phyloP scores from a whole-genome alignment of 1,284 basidiomycete species.

The Xerocomus subilludens region DNA sequence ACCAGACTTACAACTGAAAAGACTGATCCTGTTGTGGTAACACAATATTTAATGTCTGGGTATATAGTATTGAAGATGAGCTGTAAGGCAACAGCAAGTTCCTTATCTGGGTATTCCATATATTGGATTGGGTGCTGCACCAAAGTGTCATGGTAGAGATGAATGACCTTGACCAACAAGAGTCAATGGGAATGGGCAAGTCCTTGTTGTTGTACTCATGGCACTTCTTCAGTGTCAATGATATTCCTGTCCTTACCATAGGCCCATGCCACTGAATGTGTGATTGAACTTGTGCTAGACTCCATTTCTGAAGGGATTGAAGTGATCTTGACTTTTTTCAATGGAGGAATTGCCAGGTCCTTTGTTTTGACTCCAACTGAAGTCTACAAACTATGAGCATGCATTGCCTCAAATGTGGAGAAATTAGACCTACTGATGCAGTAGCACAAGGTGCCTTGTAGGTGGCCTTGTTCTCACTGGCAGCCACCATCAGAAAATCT shows the following conservation, averaged over 20 bases:
- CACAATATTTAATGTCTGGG: conserved; percentile 11
- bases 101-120: background rate
- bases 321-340: background rate
- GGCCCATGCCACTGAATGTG: background rate
- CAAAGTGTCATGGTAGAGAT: conserved; percentile 3
- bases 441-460: background rate
- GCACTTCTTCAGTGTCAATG: conserved; percentile 2
- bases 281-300: background rate
- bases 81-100: background rate
- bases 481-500: background rate
- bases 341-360: background rate
- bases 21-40: conserved; percentile 8
- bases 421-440: background rate
- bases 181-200: background rate
- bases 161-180: background rate
- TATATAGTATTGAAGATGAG: conserved; percentile 9
- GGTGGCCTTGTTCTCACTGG: no score
- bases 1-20: conserved; percentile 11
- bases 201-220: conserved; percentile 11
- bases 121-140: background rate
- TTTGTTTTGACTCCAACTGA: conserved; percentile 2
- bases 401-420: background rate
- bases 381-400: background rate
- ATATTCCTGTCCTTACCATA: background rate
- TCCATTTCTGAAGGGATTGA: background rate